A percentile compares a stretch with the other conserved stretches of the same genome.
Evolutionary conservation across 345 rosid species (phyloP).

Genomic region (Eucalyptus grandis): DNA sequence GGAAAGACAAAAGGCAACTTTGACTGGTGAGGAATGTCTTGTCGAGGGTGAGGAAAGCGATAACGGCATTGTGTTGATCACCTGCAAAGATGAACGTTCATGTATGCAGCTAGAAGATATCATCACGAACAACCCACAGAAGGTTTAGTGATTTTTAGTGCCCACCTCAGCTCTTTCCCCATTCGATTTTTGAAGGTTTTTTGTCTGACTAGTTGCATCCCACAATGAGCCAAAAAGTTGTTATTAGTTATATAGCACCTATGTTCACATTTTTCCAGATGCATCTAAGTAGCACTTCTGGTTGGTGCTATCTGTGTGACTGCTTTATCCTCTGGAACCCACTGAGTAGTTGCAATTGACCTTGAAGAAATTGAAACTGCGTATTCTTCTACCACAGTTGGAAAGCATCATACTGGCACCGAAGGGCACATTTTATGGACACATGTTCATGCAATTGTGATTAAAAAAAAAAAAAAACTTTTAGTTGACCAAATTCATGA

Average conservation of each 20-base stretch:
- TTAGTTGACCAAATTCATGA: not conserved
- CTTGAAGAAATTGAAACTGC: not conserved
- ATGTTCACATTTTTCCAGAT: not conserved
- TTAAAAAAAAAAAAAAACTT: not conserved
- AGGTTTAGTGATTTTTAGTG: slow-evolving; percentile 21
- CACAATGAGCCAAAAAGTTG: not conserved
- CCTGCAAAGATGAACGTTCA: slow-evolving; percentile 88
- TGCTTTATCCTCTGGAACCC: not conserved
- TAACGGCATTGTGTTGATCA: slow-evolving; percentile 68
- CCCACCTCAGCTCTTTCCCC: not conserved
- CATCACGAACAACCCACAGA: slow-evolving; percentile 47
- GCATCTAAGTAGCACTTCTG: not conserved
- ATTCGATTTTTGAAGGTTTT: not conserved
- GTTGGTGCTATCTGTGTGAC: not conserved
- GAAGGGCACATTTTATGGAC: not conserved
- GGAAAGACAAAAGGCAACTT: slow-evolving; percentile 49
- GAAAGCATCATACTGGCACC: not conserved
- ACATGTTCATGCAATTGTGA: not conserved
- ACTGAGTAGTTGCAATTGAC: not conserved
- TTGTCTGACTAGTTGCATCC: not conserved
- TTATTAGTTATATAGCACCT: not conserved
- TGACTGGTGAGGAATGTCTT: slow-evolving; percentile 14
- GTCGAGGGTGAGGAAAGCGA: slow-evolving; percentile 29
- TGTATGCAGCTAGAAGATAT: slow-evolving; percentile 98
- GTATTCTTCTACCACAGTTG: not conserved